Evolutionary conservation across 805 yeast species (phyloP).

Genomic region (Cyberlindnera bimundalis): DNA sequence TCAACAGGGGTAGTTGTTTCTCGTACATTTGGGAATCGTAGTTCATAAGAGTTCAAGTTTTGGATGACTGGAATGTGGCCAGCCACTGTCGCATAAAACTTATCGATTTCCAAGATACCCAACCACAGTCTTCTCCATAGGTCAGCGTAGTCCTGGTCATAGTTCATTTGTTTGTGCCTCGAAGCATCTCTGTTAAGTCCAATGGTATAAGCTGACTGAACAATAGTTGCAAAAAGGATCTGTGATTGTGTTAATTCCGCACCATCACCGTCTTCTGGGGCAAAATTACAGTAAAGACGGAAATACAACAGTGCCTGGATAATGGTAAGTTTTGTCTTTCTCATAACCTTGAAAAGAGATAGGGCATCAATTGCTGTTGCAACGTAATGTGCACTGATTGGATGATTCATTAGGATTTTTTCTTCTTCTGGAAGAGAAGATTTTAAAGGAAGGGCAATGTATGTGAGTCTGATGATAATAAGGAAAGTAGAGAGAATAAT

Average conservation of each 20-base stretch:
- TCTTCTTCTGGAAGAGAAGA: constrained; percentile 15
- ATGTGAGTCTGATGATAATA: constrained; percentile 39
- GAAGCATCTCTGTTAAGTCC: constrained; percentile 50
- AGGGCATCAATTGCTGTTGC: constrained; percentile 38
- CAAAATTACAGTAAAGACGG: constrained; percentile 36
- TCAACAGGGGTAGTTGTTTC: constrained; percentile 12
- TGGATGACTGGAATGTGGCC: constrained; percentile 25
- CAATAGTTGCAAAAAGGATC: constrained; percentile 34
- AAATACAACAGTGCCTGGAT: constrained; percentile 43
- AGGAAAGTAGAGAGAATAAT: constrained; percentile 39
- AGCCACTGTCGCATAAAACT: constrained; percentile 19
- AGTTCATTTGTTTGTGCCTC: constrained; percentile 19
- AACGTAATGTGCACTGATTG: constrained; percentile 37
- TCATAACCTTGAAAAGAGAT: constrained; percentile 38
- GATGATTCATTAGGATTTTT: constrained; percentile 30
- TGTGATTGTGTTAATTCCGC: constrained; percentile 40
- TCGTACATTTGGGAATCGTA: constrained; percentile 14
- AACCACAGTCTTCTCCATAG: constrained; percentile 27
- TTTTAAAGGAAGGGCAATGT: constrained; percentile 36
- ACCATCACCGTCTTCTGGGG: constrained; percentile 51
- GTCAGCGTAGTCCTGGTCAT: constrained; percentile 18
- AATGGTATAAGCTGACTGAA: constrained; percentile 42
- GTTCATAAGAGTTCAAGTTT: constrained; percentile 16
- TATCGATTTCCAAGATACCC: constrained; percentile 25
- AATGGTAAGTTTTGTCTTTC: constrained; percentile 37